phyloP scores from a whole-genome alignment of 2,329 filamentous ascomycete species.

The Verticillium nonalfalfae region DNA sequence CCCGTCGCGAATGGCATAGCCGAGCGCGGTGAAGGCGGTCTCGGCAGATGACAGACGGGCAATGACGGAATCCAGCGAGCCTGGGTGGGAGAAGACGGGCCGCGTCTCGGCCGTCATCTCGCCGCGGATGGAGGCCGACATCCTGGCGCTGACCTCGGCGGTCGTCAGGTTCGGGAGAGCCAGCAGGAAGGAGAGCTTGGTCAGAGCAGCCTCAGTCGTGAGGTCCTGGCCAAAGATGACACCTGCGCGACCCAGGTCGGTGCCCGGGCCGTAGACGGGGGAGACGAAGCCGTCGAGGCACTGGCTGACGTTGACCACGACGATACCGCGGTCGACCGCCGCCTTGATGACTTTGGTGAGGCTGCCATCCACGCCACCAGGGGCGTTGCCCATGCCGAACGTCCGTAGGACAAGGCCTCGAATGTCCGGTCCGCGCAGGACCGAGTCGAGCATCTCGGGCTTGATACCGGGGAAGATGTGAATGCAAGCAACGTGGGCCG shows the following conservation, averaged over 20 bases:
- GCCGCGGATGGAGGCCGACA: constrained; percentile 71
- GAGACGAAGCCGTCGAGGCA: constrained; percentile 74
- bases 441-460: constrained; percentile 86
- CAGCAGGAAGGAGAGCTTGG: constrained; percentile 83
- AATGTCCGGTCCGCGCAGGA: constrained; percentile 69
- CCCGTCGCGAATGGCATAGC: constrained; percentile 71
- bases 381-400: constrained; percentile 89
- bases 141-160: constrained; percentile 60
- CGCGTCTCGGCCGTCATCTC: constrained; percentile 74
- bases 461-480: constrained; percentile 90
- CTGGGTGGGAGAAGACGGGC: constrained; percentile 72
- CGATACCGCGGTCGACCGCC: constrained; percentile 72
- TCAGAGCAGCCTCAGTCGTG: constrained; percentile 84
- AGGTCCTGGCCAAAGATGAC: constrained; percentile 87
- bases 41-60: constrained; percentile 39
- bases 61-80: constrained; percentile 35
- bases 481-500: constrained; percentile 81
- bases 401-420: constrained; percentile 83
- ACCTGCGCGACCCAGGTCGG: constrained; percentile 72
- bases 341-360: constrained; percentile 72
- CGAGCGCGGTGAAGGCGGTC: constrained; percentile 67
- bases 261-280: constrained; percentile 71
- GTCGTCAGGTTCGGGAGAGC: constrained; percentile 58
- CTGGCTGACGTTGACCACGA: constrained; percentile 88
- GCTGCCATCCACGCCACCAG: constrained; percentile 71